These are phyloP conservation scores for Hymenoscyphus scutula DNA, from an alignment of 2,329 filamentous ascomycete genomes.

Conservation along the genomic window DNA sequence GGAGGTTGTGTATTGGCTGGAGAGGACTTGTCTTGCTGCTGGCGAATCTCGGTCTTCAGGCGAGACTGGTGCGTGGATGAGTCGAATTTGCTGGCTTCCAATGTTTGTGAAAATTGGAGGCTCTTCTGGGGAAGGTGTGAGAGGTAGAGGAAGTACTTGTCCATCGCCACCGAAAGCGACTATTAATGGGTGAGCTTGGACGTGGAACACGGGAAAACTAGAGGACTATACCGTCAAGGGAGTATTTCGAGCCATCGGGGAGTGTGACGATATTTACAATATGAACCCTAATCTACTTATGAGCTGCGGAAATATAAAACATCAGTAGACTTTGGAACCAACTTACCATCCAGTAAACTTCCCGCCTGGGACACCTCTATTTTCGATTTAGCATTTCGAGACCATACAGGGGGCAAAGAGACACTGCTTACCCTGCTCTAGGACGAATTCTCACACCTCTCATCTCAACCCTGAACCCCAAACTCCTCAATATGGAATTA, in stretches of 20 bases:
- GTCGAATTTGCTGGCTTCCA: conserved; percentile 55
- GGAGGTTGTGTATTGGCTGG: background rate
- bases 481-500: conserved; percentile 47
- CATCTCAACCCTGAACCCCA: conserved; percentile 55
- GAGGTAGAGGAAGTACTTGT: conserved; percentile 54
- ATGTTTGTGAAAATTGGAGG: conserved; percentile 37
- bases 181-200: background rate
- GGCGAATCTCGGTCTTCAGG: conserved; percentile 41
- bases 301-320: background rate
- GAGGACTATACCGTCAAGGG: conserved; percentile 46
- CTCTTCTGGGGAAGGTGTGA: conserved; percentile 41
- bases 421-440: conserved; percentile 11
- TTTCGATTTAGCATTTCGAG: background rate
- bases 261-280: conserved; percentile 58
- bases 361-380: conserved; percentile 26
- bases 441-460: conserved; percentile 42
- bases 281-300: conserved; percentile 44
- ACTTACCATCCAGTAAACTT: conserved; percentile 32
- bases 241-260: conserved; percentile 47
- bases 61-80: conserved; percentile 50
- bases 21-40: background rate
- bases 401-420: background rate
- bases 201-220: background rate
- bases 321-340: background rate
- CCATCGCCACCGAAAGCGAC: conserved; percentile 63